Evolutionary conservation across 192 early-diverging fungal species (phyloP), one percentile per base, ranked within the genome.

Genomic region (Fimicolochytrium jonesii): DNA sequence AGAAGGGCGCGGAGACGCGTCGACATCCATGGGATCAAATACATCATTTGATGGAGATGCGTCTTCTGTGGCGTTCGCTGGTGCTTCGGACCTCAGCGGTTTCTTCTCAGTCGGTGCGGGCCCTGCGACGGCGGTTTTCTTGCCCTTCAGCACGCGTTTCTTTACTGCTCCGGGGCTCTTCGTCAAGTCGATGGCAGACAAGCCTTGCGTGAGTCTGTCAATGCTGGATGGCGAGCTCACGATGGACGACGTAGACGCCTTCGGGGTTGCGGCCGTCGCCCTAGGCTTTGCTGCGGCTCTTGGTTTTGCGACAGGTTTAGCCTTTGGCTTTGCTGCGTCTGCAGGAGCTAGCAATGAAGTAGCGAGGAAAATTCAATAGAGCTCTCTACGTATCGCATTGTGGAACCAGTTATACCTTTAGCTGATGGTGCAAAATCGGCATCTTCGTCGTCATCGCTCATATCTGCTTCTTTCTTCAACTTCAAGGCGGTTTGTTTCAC

Each of bases 391-490:
- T 6, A 5, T 11, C 31, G 6, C 7, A 30, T 22, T 11, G 15
- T 23, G 9, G 23, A 48, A 7, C 11, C n/a, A n/a, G 46, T n/a
- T 50, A 36, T 25, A 28, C 26, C 5, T 30, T 44, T 36, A 13
- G 61, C 37, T 17, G 3, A 33, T 17, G 26, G 44, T 25, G 28
- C 36, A 25, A 73, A 68, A 13, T 68, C 59, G 39, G 57, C 71
- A 30, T 73, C 66, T 34, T 68, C 66, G 49, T 63, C 52, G 41
- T 50, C 44, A 7, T 59, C 59, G 26, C 49, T 28, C 29, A 36
- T 41, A 15, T 17, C 61, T 10, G 20, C 10, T 11, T 28, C 13
- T 5, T n/a, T 15, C 48, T 53, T 44, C 25, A 22, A 7, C 32
- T 28, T 34, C 29, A 30, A 34, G 13, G 36, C 30, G 20, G 29